Evolutionary conservation across 1,284 basidiomycete species (phyloP).

Genomic region (Vanrija sp.): DNA sequence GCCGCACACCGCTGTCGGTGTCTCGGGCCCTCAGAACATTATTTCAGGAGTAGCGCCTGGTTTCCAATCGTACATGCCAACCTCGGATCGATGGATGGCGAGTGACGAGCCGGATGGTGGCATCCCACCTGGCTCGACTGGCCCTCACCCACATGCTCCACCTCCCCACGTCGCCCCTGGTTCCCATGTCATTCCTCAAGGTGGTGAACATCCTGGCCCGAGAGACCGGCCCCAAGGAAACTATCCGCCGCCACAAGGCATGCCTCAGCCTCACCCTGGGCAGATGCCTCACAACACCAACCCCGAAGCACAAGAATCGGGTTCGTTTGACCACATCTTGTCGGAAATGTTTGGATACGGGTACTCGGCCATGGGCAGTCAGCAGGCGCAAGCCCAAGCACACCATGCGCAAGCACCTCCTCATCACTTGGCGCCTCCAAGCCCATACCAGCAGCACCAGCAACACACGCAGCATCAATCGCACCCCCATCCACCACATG

Average conservation of each 20-base stretch:
- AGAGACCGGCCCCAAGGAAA: not conserved
- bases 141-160: not conserved
- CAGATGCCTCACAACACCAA: no score
- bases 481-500: not conserved
- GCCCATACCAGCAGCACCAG: not conserved
- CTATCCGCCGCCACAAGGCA: not conserved
- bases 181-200: not conserved
- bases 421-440: not conserved
- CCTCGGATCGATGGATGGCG: slow-evolving; percentile 41
- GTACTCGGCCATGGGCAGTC: not conserved
- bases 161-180: not conserved
- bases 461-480: not conserved
- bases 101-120: slow-evolving; percentile 2
- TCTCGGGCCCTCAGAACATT: not conserved
- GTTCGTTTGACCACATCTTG: slow-evolving; percentile 6
- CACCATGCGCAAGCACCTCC: not conserved
- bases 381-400: not conserved
- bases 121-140: not conserved
- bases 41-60: not conserved
- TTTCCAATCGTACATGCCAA: slow-evolving; percentile 31
- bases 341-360: slow-evolving; percentile 14
- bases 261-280: not conserved
- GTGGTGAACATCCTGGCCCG: not conserved
- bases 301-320: no score
- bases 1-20: no score